A percentile compares a stretch with the other conserved stretches of the same genome.
Conservation (phyloP, 768 basidiomycete species). For the Dentipellis fragilis region DNA sequence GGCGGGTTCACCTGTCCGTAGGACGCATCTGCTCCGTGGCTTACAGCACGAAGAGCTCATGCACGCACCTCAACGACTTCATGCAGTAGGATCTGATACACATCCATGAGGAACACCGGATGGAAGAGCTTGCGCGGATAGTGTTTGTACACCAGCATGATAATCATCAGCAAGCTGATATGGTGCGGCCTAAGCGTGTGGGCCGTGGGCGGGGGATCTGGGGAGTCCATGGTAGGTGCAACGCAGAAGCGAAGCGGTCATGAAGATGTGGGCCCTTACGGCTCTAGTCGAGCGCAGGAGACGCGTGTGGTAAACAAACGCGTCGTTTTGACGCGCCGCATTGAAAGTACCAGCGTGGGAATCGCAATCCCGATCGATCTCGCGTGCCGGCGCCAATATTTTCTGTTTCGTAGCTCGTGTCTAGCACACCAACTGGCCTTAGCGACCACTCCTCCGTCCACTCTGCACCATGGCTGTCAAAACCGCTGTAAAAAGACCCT, state of each 20-base stretch:
- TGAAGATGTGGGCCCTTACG: background rate
- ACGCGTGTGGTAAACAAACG: background rate
- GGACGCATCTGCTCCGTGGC: background rate
- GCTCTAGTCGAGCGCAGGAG: background rate
- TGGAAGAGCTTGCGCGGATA: constrained; percentile 44
- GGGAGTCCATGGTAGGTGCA: constrained; percentile 3
- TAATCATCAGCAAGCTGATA: constrained; percentile 52
- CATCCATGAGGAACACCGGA: constrained; percentile 44
- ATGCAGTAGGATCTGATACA: constrained; percentile 56
- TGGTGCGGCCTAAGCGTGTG: constrained; percentile 74
- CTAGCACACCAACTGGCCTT: background rate
- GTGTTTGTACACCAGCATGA: constrained; percentile 56
- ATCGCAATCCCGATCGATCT: background rate
- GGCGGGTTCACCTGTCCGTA: constrained; percentile 51
- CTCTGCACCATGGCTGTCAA: constrained; percentile 20
- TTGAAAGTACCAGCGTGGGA: background rate
- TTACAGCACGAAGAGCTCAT: background rate
- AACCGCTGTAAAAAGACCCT: constrained; percentile 23
- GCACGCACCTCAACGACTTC: constrained; percentile 58
- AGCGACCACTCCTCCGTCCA: background rate
- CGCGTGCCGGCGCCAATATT: background rate
- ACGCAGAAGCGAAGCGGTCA: background rate
- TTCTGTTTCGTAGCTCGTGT: background rate
- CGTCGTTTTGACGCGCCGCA: background rate
- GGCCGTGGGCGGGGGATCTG: constrained; percentile 45